Evolutionary conservation across 768 basidiomycete species (phyloP).

Genomic region (Tubosaeta sp.): DNA sequence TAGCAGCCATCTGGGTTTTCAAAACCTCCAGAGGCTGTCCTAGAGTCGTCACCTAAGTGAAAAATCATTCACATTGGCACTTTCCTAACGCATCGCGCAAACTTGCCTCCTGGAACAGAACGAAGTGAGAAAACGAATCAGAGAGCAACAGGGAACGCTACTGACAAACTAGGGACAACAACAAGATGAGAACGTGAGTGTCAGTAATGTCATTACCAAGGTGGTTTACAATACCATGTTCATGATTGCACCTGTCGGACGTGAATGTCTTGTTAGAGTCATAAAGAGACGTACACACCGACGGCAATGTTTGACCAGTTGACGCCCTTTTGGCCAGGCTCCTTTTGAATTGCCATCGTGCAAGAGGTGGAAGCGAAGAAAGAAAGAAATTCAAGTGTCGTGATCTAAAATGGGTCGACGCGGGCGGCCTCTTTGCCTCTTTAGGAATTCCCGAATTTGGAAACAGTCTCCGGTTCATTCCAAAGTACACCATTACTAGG

Average conservation of each 20-base stretch:
- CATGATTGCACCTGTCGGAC: constrained; percentile 81
- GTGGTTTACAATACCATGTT: constrained; percentile 75
- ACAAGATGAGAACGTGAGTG: constrained; percentile 5
- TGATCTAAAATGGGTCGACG: constrained; percentile 9
- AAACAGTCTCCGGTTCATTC: background rate
- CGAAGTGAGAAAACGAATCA: constrained; percentile 9
- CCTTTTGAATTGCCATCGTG: constrained; percentile 75
- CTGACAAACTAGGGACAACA: constrained; percentile 42
- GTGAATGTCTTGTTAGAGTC: constrained; percentile 8
- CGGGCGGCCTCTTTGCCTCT: background rate
- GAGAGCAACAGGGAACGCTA: constrained; percentile 4
- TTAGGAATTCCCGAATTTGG: constrained; percentile 7
- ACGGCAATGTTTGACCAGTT: constrained; percentile 96
- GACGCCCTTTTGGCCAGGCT: constrained; percentile 88
- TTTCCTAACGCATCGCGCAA: background rate
- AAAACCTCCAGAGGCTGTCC: constrained; percentile 98
- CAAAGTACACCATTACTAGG: too few relatives aligned
- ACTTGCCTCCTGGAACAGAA: constrained; percentile 64
- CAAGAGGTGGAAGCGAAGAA: constrained; percentile 12
- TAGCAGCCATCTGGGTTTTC: constrained; percentile 99
- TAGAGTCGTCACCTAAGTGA: constrained; percentile 83
- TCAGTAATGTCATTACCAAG: constrained; percentile 17
- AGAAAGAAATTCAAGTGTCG: constrained; percentile 1
- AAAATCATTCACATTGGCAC: constrained; percentile 1
- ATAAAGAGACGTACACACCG: constrained; percentile 48